Base-by-base conservation (phyloP, 2,329 filamentous ascomycete genomes). In the Talaromyces atroroseus region DNA sequence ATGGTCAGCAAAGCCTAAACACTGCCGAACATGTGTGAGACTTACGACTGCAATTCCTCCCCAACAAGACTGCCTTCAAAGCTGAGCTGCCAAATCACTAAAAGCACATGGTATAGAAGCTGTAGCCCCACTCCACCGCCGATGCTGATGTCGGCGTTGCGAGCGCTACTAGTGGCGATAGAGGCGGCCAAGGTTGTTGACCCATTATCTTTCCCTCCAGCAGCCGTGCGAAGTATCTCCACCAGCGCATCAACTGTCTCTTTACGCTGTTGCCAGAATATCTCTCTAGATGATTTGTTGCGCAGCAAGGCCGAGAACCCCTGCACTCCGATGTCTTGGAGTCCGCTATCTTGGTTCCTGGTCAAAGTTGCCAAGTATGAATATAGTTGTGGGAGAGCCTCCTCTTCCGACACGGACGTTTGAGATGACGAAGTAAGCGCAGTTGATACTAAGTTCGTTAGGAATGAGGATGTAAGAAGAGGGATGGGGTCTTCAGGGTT, bases 31-130 rank as follows among this genome's bases (percentile, higher is more conserved):
- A 6, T 18, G 29, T 23, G 40, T 49, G 7, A 20, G 29, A 74
- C 87, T 66, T 80, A 94, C 89, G 91, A 85, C 73, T 97, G 89
- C 57, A 99, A 79, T 44, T 92, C 91, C 58, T 87, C 86, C 12
- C 90, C 90, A 49, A 88, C 79, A 12, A 84, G 71, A 57, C 78
- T 73, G 29, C 80, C 83, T 70, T 97, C 94, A 63, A 99, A 99
- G 68, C 91, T 96, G 63, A 99, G 80, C 77, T 97, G 92, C 94
- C 94, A 99, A 58, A 99, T 78, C 12, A 95, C 92, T 51, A 99
- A 80, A 21, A 99, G 81, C 16, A 96, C 89, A 67, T 96, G 90
- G 71, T 99, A 99, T 42, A 99, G 81, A 42, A 97, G 82, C 72
- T 99, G 94, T 42, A 99, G 78, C 2, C 91, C 90, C 58, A 99